phyloP scores from a whole-genome alignment of 768 basidiomycete genomes.

The Tulasnella sp. region DNA sequence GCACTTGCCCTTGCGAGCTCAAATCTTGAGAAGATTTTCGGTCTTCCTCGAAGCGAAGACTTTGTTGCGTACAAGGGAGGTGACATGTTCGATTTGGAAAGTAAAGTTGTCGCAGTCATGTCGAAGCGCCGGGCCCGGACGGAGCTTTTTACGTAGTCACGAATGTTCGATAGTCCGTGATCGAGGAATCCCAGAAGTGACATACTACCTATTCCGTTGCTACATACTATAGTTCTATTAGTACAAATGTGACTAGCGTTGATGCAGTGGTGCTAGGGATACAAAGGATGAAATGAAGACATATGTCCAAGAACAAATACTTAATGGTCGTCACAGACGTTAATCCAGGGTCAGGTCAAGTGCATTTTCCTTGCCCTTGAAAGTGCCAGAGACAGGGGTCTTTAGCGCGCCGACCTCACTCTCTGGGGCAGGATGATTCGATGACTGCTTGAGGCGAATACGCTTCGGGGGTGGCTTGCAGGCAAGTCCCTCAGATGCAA shows the following conservation, averaged over 20 bases:
- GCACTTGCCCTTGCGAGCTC: constrained; percentile 53
- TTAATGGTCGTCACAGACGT: neutral
- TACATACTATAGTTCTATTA: neutral
- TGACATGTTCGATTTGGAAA: constrained; percentile 41
- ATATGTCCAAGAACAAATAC: neutral
- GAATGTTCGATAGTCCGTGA: neutral
- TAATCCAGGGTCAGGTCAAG: neutral
- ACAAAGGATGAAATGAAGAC: neutral
- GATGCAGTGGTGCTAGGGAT: neutral
- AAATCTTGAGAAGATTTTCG: constrained; percentile 54
- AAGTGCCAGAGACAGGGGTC: neutral
- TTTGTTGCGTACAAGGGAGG: constrained; percentile 56
- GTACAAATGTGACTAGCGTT: neutral
- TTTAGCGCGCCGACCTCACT: neutral
- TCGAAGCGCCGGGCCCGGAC: constrained; percentile 16
- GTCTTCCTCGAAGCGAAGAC: constrained; percentile 40
- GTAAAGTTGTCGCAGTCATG: constrained; percentile 24
- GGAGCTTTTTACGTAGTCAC: neutral
- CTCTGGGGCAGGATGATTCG: neutral
- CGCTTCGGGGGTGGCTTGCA: neutral
- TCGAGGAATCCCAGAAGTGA: neutral
- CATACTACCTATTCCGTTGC: neutral
- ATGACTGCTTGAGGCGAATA: constrained; percentile 4
- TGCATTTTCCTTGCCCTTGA: constrained; percentile 12
- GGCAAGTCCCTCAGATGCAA: neutral